Evolutionary conservation across 768 basidiomycete species (phyloP).

Genomic region (Aureoboletus auriporus): DNA sequence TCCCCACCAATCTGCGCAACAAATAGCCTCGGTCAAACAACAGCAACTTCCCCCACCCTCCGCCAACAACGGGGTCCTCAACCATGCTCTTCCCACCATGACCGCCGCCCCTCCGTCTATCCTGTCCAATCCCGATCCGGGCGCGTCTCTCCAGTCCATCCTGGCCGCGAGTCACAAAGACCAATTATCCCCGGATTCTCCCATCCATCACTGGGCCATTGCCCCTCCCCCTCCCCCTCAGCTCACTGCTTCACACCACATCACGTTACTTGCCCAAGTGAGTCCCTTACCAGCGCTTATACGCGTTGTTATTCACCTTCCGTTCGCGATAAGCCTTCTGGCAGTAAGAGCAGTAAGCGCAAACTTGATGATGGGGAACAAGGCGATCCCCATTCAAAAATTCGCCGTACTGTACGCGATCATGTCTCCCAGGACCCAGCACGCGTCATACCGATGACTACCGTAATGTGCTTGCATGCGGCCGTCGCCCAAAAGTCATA

Average conservation of each 20-base stretch:
- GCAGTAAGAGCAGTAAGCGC: slow-evolving; percentile 58
- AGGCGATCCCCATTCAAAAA: slow-evolving; percentile 68
- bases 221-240: slow-evolving; percentile 24
- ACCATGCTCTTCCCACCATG: slow-evolving; percentile 29
- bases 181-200: slow-evolving; percentile 23
- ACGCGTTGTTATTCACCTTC: slow-evolving; percentile 24
- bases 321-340: slow-evolving; percentile 23
- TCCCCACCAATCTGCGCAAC: slow-evolving; percentile 31
- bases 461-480: slow-evolving; percentile 85
- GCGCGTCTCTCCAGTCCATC: slow-evolving; percentile 39
- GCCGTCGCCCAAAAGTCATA: slow-evolving; percentile 96
- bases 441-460: slow-evolving; percentile 84
- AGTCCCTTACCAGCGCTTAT: slow-evolving; percentile 27
- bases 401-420: slow-evolving; percentile 79
- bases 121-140: slow-evolving; percentile 35
- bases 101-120: slow-evolving; percentile 29
- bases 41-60: slow-evolving; percentile 18
- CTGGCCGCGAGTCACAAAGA: slow-evolving; percentile 33
- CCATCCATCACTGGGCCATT: slow-evolving; percentile 39
- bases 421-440: slow-evolving; percentile 73
- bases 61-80: slow-evolving; percentile 23
- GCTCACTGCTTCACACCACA: slow-evolving; percentile 27
- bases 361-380: slow-evolving; percentile 64
- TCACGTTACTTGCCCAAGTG: slow-evolving; percentile 38
- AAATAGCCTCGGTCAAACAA: slow-evolving; percentile 27